Conservation (phyloP, 2,329 filamentous ascomycete genomes). For the Raffaelea arxii region DNA sequence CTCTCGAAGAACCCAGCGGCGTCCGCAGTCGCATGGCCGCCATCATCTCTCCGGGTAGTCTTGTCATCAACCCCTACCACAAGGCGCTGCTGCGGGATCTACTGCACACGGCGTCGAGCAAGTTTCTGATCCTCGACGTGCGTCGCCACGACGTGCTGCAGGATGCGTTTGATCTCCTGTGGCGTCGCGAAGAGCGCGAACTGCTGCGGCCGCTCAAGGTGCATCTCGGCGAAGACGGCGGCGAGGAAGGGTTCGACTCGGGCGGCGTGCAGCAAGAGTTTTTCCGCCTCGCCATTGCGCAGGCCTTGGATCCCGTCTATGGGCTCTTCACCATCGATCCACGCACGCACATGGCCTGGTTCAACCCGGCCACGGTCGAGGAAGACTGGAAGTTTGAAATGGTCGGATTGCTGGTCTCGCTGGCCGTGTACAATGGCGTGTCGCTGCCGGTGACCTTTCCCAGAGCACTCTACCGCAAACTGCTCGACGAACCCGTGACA, state of each 20-base stretch:
- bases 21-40: constrained; percentile 46
- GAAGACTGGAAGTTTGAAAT: constrained; percentile 87
- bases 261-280: constrained; percentile 96
- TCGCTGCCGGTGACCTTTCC: constrained; percentile 88
- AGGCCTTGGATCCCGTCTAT: constrained; percentile 68
- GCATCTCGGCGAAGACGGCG: constrained; percentile 68
- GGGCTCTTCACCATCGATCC: constrained; percentile 74
- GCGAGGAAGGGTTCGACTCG: constrained; percentile 85
- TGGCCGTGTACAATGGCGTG: constrained; percentile 88
- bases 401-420: constrained; percentile 74
- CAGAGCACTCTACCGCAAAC: constrained; percentile 68
- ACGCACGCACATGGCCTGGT: constrained; percentile 75
- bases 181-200: constrained; percentile 75
- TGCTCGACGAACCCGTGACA: constrained; percentile 60
- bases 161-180: constrained; percentile 79
- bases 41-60: constrained; percentile 41
- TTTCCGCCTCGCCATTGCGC: constrained; percentile 72
- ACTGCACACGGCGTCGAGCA: constrained; percentile 56
- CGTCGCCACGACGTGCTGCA: constrained; percentile 56
- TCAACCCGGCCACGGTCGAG: constrained; percentile 71
- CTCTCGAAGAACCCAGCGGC: constrained; percentile 60
- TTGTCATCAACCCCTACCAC: constrained; percentile 48
- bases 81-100: constrained; percentile 52
- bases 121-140: constrained; percentile 62
- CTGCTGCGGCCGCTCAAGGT: constrained; percentile 81